Evolutionary conservation across 352 stramenopile species (phyloP).

Genomic region (Phytophthora nicotianae): DNA sequence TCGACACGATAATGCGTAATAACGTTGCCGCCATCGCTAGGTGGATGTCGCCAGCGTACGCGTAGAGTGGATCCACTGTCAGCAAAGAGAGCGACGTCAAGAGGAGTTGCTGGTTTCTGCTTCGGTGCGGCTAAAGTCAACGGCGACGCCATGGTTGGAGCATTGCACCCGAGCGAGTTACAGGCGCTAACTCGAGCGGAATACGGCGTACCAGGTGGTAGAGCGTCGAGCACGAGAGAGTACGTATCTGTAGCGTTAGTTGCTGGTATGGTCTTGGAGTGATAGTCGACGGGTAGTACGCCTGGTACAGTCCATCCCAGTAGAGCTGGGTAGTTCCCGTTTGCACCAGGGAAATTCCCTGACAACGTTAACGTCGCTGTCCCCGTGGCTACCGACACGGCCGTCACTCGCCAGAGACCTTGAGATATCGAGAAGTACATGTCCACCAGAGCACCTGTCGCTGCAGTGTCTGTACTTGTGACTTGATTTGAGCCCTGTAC

Average conservation of each 20-base stretch:
- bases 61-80: conserved; percentile 78
- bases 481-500: conserved; percentile 40
- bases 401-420: conserved; percentile 53
- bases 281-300: conserved; percentile 56
- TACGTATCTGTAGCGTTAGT: conserved; percentile 18
- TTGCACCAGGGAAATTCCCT: conserved; percentile 41
- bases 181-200: conserved; percentile 90
- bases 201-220: conserved; percentile 81
- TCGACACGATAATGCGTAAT: conserved; percentile 96
- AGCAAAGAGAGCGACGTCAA: conserved; percentile 74
- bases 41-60: conserved; percentile 90
- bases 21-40: conserved; percentile 90
- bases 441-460: conserved; percentile 39
- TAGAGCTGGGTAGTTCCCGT: conserved; percentile 40
- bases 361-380: conserved; percentile 64
- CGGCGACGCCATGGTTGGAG: conserved; percentile 77
- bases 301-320: conserved; percentile 77
- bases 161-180: conserved; percentile 92
- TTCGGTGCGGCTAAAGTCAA: conserved; percentile 73
- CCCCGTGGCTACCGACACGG: conserved; percentile 27
- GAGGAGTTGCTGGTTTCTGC: conserved; percentile 87
- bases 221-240: conserved; percentile 25
- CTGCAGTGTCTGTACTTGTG: conserved; percentile 43
- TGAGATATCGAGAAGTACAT: conserved; percentile 64
- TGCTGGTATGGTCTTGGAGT: conserved; percentile 39